Evolutionary conservation across 176 grass and related monocot genomes (phyloP).

Genomic region (Elaeis guineensis): DNA sequence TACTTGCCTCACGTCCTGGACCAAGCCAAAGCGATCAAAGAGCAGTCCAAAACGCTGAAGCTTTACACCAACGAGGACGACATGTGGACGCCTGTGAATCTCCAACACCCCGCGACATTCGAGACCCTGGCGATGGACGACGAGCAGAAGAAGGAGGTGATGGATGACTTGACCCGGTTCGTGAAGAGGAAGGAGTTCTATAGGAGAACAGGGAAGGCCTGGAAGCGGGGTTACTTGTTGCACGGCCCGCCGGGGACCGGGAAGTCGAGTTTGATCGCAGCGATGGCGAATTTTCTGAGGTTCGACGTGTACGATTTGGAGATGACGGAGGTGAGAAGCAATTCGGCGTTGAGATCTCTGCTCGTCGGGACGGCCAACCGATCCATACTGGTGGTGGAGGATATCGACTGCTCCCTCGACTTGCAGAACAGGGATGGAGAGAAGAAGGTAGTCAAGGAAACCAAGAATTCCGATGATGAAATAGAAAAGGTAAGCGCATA

Average conservation of each 20-base stretch:
- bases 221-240: slow-evolving; percentile 86
- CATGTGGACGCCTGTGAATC: slow-evolving; percentile 46
- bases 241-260: slow-evolving; percentile 83
- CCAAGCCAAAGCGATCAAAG: not conserved
- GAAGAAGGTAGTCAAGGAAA: no score
- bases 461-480: no score
- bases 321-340: slow-evolving; percentile 50
- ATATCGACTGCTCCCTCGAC: slow-evolving; percentile 59
- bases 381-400: slow-evolving; percentile 84
- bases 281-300: slow-evolving; percentile 77
- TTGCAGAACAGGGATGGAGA: slow-evolving; percentile 31
- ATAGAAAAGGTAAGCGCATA: no score
- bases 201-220: slow-evolving; percentile 69
- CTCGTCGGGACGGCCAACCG: slow-evolving; percentile 46
- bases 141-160: slow-evolving; percentile 43
- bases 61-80: slow-evolving; percentile 17
- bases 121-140: slow-evolving; percentile 63
- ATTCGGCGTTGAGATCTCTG: slow-evolving; percentile 44
- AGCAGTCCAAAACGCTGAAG: slow-evolving; percentile 2
- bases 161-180: slow-evolving; percentile 59
- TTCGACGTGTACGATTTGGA: slow-evolving; percentile 86
- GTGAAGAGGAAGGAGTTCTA: slow-evolving; percentile 81
- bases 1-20: slow-evolving; percentile 21
- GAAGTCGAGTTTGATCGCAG: slow-evolving; percentile 90
- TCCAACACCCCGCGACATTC: slow-evolving; percentile 78